Base-by-base conservation (phyloP, 192 early-diverging fungal species). In the Diversispora eburnea region DNA sequence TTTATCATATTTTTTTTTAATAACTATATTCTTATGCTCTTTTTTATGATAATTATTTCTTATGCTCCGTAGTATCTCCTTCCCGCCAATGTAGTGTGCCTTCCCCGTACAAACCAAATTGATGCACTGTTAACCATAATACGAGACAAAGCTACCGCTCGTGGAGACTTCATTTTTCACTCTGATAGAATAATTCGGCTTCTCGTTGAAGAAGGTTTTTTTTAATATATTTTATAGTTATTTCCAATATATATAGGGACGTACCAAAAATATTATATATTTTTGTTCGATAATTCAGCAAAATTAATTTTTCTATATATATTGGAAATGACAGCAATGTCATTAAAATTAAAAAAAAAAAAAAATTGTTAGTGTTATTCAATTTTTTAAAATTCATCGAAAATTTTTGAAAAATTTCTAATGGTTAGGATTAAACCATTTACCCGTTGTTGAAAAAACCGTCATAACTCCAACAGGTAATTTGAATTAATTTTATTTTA, bases 81-180 rank as follows among this genome's bases (percentile, higher is more conserved):
- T 60, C 84, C 84, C 57, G 71, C 88, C 8, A 88, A 89, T 51
- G 86, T 91, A 76, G 84, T 90, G 72, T 79, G 89, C 56, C 87
- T 93, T 63, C 79, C 84, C 67, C 87, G 88, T 72, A 92, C 87
- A 8, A 84, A 88, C 65, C 91, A 94, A 81, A 85, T 94, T 43
- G 89, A 89, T 80, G 92, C 88, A 7, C 80, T 90, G 65, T 90
- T 91, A 82, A 92, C 94, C 70, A 93, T 96, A 58, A 94, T 98
- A 70, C 88, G 95, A 57, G 84, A 88, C 79, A 85, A 88, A 56
- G 73, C 88, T 61, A 95, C 96, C 0, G 77, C 82, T 75, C 89
- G 96, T 39, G 86, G 87, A 49, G 96, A 98, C 81, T 98, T 98
- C 83, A 94, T 98, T 66, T 98, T 98, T 83, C 93, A 94, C 81